phyloP scores from a whole-genome alignment of 139 green algal genomes.

The Axilococcus clingmanii region DNA sequence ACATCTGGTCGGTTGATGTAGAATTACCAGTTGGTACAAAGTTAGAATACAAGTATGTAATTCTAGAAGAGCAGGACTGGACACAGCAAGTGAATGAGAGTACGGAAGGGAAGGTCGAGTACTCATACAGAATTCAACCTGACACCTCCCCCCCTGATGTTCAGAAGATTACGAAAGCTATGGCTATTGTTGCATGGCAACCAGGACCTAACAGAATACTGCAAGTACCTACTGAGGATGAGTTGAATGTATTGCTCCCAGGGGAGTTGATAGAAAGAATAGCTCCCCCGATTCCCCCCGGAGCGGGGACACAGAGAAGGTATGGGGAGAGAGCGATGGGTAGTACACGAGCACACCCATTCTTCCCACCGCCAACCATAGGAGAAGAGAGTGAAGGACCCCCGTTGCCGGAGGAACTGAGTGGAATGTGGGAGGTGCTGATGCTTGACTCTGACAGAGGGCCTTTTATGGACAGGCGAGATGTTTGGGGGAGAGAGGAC shows the following conservation, averaged over 20 bases:
- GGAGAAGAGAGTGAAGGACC: no score
- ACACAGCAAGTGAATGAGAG: slow-evolving; percentile 55
- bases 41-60: slow-evolving; percentile 93
- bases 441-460: slow-evolving; percentile 33
- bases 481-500: no score
- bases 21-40: slow-evolving; percentile 63
- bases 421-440: slow-evolving; percentile 55
- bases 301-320: no score
- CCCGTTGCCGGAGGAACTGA: no score
- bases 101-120: slow-evolving; percentile 67
- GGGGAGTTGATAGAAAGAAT: slow-evolving; percentile 39
- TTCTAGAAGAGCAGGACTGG: slow-evolving; percentile 81
- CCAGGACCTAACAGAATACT: slow-evolving; percentile 76
- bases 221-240: slow-evolving; percentile 63
- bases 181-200: slow-evolving; percentile 94
- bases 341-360: no score
- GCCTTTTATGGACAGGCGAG: slow-evolving; percentile 57
- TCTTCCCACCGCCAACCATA: no score
- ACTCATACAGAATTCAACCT: slow-evolving; percentile 59
- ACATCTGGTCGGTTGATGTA: slow-evolving; percentile 82
- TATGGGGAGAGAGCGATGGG: no score
- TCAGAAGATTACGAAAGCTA: slow-evolving; percentile 77
- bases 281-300: slow-evolving; percentile 17
- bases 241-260: slow-evolving; percentile 13
- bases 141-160: slow-evolving; percentile 63